Base-by-base conservation (phyloP, 73 alveolate genomes). In the Paramecium sexaurelia region DNA sequence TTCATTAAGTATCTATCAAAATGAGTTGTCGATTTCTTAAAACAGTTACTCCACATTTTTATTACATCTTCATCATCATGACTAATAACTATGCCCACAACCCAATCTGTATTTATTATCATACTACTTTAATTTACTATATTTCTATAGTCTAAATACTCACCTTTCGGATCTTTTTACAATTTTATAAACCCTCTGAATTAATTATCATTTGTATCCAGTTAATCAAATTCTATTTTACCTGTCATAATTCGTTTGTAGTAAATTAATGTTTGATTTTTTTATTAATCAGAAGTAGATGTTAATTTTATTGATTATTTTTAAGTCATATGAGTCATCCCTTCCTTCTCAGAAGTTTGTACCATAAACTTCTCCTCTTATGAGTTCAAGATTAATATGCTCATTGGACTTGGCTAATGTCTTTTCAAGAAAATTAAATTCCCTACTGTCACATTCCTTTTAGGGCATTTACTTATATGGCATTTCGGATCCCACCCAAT, bases 111-210 rank as follows among this genome's bases (percentile, higher is more conserved):
- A 35, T 69, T 69, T 7, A 32, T 32, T 13, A 69, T 69, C 29
- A 69, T 27, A 27, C 57, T 27, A 20, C 85, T 69, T 13, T 69
- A 22, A 27, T n/a, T 69, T 13, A 69, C 56, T 1, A 69, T 35
- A 32, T 69, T 69, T 8, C 56, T 7, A 69, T 27, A 69, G 27
- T 69, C 85, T 47, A 69, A 35, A 32, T 69, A 69, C 22, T 69
- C 85, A 20, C 85, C 85, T 26, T 69, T 69, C 5, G 85, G 85
- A 69, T 69, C 85, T 13, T 69, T 69, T 69, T 69, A 32, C 5
- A 69, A 32, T 32, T 69, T 69, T 69, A 69, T 69, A 20, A 69
- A 69, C 27, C 85, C 85, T 69, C 85, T 69, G 27, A 69, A 69
- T 22, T 27, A 20, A 32, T 27, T 69, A 7, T 69, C 56, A 15